A percentile compares a stretch with the other conserved stretches of the same genome.
These are phyloP conservation scores for Sarocladium kiliense DNA, from an alignment of 2,329 filamentous ascomycete species.

Conservation along the genomic window DNA sequence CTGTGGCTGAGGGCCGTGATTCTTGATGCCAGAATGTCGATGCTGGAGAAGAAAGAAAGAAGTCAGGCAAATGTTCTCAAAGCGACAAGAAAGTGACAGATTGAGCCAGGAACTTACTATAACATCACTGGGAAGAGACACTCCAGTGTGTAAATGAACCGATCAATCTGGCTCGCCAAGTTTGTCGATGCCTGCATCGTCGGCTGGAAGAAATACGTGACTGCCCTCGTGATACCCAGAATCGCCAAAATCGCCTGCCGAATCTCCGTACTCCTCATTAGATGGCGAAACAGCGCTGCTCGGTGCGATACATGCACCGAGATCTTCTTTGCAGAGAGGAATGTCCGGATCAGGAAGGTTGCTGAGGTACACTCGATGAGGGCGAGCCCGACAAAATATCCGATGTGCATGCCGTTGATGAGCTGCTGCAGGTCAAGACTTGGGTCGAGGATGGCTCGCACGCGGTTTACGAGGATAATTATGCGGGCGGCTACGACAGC, in stretches of 20 bases:
- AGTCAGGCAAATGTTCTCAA: too few species aligned
- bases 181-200: conserved; percentile 25
- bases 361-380: conserved; percentile 33
- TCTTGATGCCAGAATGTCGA: conserved; percentile 7
- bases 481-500: conserved; percentile 45
- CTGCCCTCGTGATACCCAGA: conserved; percentile 27
- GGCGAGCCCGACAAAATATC: conserved; percentile 35
- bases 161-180: conserved; percentile 28
- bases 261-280: conserved; percentile 33
- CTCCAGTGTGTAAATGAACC: conserved; percentile 32
- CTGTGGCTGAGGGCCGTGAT: conserved; percentile 3
- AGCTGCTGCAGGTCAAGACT: conserved; percentile 8
- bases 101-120: conserved; percentile 14
- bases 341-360: conserved; percentile 32
- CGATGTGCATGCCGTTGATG: conserved; percentile 34
- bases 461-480: conserved; percentile 26
- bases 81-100: neutral
- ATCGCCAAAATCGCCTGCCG: conserved; percentile 27
- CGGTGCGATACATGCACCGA: conserved; percentile 21
- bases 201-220: conserved; percentile 31
- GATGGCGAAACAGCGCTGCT: conserved; percentile 28
- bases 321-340: conserved; percentile 25
- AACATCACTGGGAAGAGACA: conserved; percentile 32
- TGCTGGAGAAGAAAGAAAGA: neutral
- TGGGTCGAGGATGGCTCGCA: conserved; percentile 17